phyloP scores from a whole-genome alignment of 805 yeast genomes.

The Blastobotrys muscicola region DNA sequence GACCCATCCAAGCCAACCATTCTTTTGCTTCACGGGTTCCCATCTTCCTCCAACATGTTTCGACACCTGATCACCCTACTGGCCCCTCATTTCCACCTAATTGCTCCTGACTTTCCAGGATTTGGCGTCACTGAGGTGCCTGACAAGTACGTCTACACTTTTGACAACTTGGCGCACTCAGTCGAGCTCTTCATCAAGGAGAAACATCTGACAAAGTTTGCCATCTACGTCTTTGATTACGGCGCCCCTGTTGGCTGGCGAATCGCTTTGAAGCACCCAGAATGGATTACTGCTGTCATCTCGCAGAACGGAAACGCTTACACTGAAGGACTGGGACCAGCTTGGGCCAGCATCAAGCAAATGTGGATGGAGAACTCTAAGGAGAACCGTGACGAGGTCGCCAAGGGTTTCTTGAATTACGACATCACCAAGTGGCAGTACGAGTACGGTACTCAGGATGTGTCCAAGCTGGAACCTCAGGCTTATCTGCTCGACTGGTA shows the following conservation, averaged over 20 bases:
- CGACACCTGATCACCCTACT: conserved; percentile 31
- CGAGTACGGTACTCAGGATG: conserved; percentile 24
- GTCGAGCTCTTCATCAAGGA: conserved; percentile 27
- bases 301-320: conserved; percentile 39
- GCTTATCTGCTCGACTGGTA: conserved; percentile 26
- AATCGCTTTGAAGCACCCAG: conserved; percentile 29
- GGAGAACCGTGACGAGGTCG: conserved; percentile 7
- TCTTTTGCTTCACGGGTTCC: conserved; percentile 37
- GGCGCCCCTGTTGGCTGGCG: conserved; percentile 37
- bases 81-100: conserved; percentile 29
- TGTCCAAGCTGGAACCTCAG: conserved; percentile 27
- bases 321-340: conserved; percentile 32
- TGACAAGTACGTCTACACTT: conserved; percentile 22
- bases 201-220: conserved; percentile 16
- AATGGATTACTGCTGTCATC: conserved; percentile 26
- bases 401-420: conserved; percentile 11
- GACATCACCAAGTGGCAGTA: conserved; percentile 26
- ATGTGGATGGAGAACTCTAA: conserved; percentile 24
- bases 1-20: conserved; percentile 26
- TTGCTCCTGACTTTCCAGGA: conserved; percentile 41
- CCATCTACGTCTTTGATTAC: conserved; percentile 35
- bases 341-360: conserved; percentile 31
- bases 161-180: conserved; percentile 28
- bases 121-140: conserved; percentile 33
- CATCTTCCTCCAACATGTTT: conserved; percentile 35